These are phyloP conservation scores for Vachellia collinsii DNA, from an alignment of 306 rosid genomes.

Conservation along the genomic window DNA sequence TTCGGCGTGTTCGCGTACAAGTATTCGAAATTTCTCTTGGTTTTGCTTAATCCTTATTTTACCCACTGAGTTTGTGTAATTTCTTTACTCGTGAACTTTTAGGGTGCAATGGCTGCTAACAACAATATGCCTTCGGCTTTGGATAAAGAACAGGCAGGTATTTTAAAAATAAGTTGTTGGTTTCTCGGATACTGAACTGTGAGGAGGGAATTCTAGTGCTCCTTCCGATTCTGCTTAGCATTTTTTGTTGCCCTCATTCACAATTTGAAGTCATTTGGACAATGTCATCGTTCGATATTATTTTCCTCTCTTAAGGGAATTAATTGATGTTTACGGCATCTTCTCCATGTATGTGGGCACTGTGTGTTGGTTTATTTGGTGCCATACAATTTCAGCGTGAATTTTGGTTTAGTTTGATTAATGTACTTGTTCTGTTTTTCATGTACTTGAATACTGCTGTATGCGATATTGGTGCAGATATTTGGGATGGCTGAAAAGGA, in stretches of 20 bases:
- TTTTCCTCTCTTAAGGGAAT: background rate
- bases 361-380: no score
- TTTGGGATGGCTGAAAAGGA: constrained; percentile 98
- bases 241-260: background rate
- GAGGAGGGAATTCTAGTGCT: background rate
- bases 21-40: background rate
- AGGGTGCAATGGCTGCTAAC: constrained; percentile 69
- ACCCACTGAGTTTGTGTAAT: no score
- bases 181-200: background rate
- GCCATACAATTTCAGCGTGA: background rate
- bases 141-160: constrained; percentile 84
- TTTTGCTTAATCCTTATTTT: no score
- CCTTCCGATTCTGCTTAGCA: background rate
- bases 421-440: background rate
- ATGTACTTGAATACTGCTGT: constrained; percentile 26
- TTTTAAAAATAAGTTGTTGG: background rate
- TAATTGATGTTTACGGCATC: background rate
- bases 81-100: background rate
- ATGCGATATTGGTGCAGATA: constrained; percentile 53
- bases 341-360: background rate
- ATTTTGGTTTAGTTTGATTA: background rate
- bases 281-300: background rate
- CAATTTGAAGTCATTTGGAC: background rate
- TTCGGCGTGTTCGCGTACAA: background rate
- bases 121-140: constrained; percentile 47